Evolutionary conservation across 2,329 filamentous ascomycete species (phyloP).

Genomic region (Colletotrichum echinochloae): DNA sequence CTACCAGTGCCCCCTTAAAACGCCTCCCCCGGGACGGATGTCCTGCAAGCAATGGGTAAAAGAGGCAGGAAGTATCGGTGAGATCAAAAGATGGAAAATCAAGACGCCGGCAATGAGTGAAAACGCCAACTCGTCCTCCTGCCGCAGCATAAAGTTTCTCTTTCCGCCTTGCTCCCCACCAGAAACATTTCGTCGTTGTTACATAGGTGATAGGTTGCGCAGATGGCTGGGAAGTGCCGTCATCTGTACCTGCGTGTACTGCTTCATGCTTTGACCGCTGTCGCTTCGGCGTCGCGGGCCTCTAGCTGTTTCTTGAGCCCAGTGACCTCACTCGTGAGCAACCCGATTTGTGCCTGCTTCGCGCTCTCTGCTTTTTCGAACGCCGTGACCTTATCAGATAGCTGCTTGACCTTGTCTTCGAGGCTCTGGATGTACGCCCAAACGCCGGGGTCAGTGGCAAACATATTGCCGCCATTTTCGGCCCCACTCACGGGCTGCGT

Average conservation of each 20-base stretch:
- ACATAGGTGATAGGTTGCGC: conserved; percentile 34
- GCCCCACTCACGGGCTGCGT: conserved; percentile 66
- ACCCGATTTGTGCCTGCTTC: conserved; percentile 52
- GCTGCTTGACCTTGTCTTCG: conserved; percentile 67
- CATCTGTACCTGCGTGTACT: conserved; percentile 17
- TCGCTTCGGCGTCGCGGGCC: conserved; percentile 37
- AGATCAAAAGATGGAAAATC: conserved; percentile 38
- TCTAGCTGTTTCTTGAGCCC: conserved; percentile 50
- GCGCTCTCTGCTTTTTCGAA: conserved; percentile 56
- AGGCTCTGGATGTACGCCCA: conserved; percentile 80
- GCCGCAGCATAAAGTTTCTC: conserved; percentile 21
- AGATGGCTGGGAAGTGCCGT: conserved; percentile 26
- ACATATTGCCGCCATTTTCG: conserved; percentile 75
- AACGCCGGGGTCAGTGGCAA: conserved; percentile 72
- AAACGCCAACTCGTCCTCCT: conserved; percentile 41
- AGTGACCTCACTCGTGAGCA: conserved; percentile 52
- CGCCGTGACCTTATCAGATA: conserved; percentile 54
- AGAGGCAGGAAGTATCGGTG: conserved; percentile 18
- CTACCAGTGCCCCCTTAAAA: conserved; percentile 32
- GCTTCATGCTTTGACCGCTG: conserved; percentile 32
- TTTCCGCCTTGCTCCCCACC: conserved; percentile 18
- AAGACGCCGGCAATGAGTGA: conserved; percentile 40
- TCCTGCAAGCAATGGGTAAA: conserved; percentile 26
- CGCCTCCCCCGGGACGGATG: conserved; percentile 27
- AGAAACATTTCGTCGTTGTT: conserved; percentile 41